Base-by-base conservation (phyloP, 108 stramenopile species). In the Cyclotella sp. region DNA sequence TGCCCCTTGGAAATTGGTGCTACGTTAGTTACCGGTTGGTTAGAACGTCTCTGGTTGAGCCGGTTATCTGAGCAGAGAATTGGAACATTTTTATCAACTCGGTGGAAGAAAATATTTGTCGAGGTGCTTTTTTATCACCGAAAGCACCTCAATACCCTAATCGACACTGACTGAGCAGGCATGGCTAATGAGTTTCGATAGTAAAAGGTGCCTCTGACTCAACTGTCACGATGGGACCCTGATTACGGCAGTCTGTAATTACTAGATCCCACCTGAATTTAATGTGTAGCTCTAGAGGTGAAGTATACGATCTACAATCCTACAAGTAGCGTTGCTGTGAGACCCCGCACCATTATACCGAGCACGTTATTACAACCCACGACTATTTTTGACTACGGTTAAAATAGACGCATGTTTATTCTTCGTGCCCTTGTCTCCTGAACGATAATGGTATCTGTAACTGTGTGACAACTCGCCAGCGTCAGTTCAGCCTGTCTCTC, bases 391-490 rank as follows among this genome's bases (percentile, higher is more conserved):
- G 34, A 6, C 34, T 6, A 5, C 34, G 34, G 34, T 34, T 34
- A 6, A 34, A 2, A 6, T 34, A 34, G 34, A 34, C 34, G 6
- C 34, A 2, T 2, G 2, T 34, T 34, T 6, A 34, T 34, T 34
- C 34, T 5, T 2, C 34, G 34, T 5, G 34, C 6, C 34, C 34
- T 34, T 7, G 9, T 49, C 47, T 7, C 6, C 3, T 58, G 55
- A 28, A 26, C 1, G 55, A 58, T 58, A 58, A 2, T 58, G 22
- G 55, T 58, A 58, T 21, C 34, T 52, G 34, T 68, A 68, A 4
- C 52, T 44, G 26, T 39, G 44, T 47, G 49, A 28, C 26, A 68
- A 19, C 28, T 68, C 68, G 7, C 30, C 68, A 11, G 68, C 68
- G 2, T 68, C 68, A 7, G 11, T 47, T 40, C 30, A 27, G 68